Evolutionary conservation across 495 filamentous ascomycete genomes (phyloP), one percentile per base, ranked within the genome.

Genomic region (Hypoxylon cercidicola): DNA sequence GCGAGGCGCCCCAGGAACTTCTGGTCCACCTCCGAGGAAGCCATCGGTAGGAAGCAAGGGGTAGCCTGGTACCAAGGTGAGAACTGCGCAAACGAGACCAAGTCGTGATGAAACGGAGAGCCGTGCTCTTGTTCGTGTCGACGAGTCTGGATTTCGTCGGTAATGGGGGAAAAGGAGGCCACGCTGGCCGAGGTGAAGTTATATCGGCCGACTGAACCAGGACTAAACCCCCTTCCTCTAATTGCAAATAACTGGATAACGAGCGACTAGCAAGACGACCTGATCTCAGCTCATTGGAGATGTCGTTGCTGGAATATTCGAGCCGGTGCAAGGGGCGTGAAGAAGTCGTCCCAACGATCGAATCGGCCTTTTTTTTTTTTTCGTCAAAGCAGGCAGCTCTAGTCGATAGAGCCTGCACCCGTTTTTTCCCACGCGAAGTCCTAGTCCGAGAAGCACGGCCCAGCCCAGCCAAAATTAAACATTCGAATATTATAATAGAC

Each of bases 21-120:
- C 80, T 97, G 93, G 75, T 98, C 95, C 43, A 98, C 91, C 76
- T 97, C 93, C 46, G 92, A 93, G 74, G 92, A 93, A 76, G 96
- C 94, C 95, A 97, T 98, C 59, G 74, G 51, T 47, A 21, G 20
- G 45, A n/a, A 25, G 16, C 12, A 19, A 25, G 30, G 44, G 39
- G 47, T 39, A 41, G 37, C 54, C 65, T 64, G 23, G 1, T 20
- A 32, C 10, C 7, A 28, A 37, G 8, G 65, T 63, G 50, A 63
- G 54, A 63, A 46, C 11, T n/a, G 11, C 12, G 54, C n/a, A 30
- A 11, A 20, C 50, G 21, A 16, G 51, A 18, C 16, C 16, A 44
- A 18, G 18, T 28, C 16, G 21, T 18, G 50, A 15, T 34, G 44
- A 30, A 21, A 35, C 19, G 28, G 11, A n/a, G 20, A 8, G 45